A percentile compares a stretch with the other conserved stretches of the same genome.
Conservation (phyloP, 108 stramenopile species). For the Aurantiochytrium sp. region DNA sequence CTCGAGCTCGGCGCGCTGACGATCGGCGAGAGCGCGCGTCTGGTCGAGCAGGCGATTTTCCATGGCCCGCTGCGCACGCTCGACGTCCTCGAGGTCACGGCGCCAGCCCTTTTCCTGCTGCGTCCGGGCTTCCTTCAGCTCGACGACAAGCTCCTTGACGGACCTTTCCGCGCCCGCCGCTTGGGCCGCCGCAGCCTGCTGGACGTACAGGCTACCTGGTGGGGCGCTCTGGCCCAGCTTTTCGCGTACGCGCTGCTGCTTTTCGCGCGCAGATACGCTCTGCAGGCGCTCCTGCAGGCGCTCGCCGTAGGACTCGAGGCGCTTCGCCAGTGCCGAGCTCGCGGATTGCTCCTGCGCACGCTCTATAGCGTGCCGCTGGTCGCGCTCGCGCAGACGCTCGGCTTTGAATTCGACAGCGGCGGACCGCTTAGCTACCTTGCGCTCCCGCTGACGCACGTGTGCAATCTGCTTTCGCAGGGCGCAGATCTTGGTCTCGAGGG, state of each 20-base stretch:
- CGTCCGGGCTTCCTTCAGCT: neutral
- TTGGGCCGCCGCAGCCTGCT: neutral
- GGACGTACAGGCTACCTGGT: no score
- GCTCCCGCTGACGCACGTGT: neutral
- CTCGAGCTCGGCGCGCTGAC: neutral
- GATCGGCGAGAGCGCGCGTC: neutral
- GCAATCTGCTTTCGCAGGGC: neutral
- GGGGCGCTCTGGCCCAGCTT: neutral
- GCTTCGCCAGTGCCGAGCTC: neutral
- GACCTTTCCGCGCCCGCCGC: neutral
- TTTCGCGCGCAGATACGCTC: neutral
- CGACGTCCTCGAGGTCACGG: neutral
- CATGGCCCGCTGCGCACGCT: conserved; percentile 4
- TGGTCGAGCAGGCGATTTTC: neutral
- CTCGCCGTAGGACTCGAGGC: neutral
- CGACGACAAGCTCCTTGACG: neutral
- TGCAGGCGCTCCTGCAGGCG: neutral
- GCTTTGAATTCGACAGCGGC: neutral
- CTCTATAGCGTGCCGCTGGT: neutral
- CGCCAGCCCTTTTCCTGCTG: neutral
- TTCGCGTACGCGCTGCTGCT: neutral
- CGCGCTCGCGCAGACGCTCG: neutral
- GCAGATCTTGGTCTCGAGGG: neutral
- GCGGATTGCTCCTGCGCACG: neutral
- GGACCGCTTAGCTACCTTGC: neutral